These are phyloP conservation scores for Solanum verrucosum DNA, from an alignment of 257 asterid genomes.

Conservation along the genomic window DNA sequence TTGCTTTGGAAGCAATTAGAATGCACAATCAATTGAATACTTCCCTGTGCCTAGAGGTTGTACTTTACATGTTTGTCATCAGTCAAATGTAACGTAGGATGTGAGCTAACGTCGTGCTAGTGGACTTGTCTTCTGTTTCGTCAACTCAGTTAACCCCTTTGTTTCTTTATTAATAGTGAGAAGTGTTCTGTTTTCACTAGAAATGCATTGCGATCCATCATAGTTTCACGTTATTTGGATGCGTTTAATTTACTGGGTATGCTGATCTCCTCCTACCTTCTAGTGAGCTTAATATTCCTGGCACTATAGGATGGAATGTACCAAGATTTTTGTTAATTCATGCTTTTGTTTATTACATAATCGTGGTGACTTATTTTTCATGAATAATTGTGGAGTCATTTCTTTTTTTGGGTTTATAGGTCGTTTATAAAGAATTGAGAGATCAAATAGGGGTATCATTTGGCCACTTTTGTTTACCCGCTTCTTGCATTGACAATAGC, in stretches of 20 bases:
- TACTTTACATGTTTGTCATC: constrained; percentile 33
- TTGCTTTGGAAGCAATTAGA: constrained; percentile 8
- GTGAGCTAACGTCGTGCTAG: constrained; percentile 43
- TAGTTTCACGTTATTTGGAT: background rate
- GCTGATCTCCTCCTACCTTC: background rate
- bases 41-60: constrained; percentile 42
- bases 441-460: background rate
- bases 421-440: background rate
- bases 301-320: background rate
- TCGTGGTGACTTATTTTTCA: background rate
- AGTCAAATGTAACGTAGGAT: constrained; percentile 41
- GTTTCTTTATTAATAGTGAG: background rate
- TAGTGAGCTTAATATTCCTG: background rate
- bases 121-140: constrained; percentile 3
- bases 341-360: background rate
- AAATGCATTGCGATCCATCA: background rate
- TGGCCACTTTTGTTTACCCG: background rate
- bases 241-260: background rate
- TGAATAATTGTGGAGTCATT: background rate
- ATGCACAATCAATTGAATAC: constrained; percentile 20
- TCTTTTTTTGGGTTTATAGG: background rate
- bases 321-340: background rate
- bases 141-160: background rate
- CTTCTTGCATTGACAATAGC: background rate
- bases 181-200: background rate